A percentile compares a stretch with the other conserved stretches of the same genome.
Evolutionary conservation across 305 asterid genomes (phyloP).

Genomic region (Rubia balearica): DNA sequence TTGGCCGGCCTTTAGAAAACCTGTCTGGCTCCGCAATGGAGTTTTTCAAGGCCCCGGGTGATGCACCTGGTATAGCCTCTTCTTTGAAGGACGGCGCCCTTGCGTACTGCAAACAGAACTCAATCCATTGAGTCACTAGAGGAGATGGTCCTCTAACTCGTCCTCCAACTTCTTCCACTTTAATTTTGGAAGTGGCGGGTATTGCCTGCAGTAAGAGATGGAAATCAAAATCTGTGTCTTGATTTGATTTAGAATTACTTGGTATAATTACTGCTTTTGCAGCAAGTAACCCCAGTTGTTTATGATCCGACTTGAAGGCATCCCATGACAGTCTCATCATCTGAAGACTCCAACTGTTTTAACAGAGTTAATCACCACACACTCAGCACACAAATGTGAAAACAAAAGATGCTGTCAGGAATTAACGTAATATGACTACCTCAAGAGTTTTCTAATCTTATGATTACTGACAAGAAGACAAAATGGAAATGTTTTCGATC

Average conservation of each 20-base stretch:
- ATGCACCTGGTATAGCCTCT: conserved; percentile 64
- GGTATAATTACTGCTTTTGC: not conserved
- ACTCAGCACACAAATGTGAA: not conserved
- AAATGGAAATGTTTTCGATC: not conserved
- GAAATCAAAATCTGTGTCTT: not conserved
- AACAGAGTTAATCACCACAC: not conserved
- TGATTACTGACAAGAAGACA: not conserved
- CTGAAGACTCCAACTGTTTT: not conserved
- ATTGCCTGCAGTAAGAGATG: conserved; percentile 41
- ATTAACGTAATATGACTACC: not conserved
- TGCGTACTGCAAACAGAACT: conserved; percentile 73
- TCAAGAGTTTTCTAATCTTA: not conserved
- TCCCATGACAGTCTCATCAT: not conserved
- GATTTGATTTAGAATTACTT: not conserved
- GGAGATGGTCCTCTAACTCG: conserved; percentile 86
- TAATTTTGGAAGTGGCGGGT: conserved; percentile 56
- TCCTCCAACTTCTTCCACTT: conserved; percentile 62
- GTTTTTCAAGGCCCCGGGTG: conserved; percentile 46
- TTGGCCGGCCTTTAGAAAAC: conserved; percentile 40
- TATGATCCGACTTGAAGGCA: no score
- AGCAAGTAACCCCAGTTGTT: not conserved
- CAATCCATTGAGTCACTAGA: conserved; percentile 69
- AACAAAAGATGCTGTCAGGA: not conserved
- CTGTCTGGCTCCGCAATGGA: conserved; percentile 25
- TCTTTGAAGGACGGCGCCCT: conserved; percentile 59